Base-by-base conservation (phyloP, 768 basidiomycete species). In the Suillus variegatus region DNA sequence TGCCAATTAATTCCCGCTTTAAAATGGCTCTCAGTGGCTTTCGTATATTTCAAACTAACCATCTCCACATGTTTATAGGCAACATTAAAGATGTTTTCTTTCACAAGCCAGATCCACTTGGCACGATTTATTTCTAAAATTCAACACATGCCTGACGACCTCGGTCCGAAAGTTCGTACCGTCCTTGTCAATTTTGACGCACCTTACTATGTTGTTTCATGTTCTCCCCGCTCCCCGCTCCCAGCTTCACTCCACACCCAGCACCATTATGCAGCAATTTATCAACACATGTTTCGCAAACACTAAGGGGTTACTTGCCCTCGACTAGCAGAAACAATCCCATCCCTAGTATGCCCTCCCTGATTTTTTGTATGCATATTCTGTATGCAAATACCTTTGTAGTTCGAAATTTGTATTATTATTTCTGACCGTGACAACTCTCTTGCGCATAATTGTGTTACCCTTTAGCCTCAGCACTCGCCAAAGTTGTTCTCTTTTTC, bases 401-500 rank as follows among this genome's bases (percentile, higher is more conserved):
- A 51, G 22, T 22, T 22, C n/a, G 5, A 25, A 49, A 2, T 14
- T 51, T 28, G 8, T 13, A 54, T 18, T 20, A 20, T 32, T 54
- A 9, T 54, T 54, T 8, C 18, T 28, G 18, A 32, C 36, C 10
- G 10, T 38, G 10, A 38, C 28, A 12, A 36, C 20, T 1, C 32
- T n/a, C 5, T 35, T 55, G 14, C n/a, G 14, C 35, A 14, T 12
- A 6, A 25, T 10, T 40, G 25, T 25, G 9, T 25, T 41, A 40
- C 38, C 44, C 61, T 63, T 36, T n/a, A 38, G 22, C 22, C 25
- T 55, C 28, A 40, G 7, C 36, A 22, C 20, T 40, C 41, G 18
- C 63, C 28, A 32, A 54, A 4, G 28, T 43, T 43, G 51, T 52
- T 20, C 58, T 32, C 63, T 74, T 55, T 68, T 85, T 88, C 54